Percentiles rank a stretch among this genome's conserved stretches.
phyloP scores from a whole-genome alignment of 495 filamentous ascomycete species.

The Neurospora sp. region DNA sequence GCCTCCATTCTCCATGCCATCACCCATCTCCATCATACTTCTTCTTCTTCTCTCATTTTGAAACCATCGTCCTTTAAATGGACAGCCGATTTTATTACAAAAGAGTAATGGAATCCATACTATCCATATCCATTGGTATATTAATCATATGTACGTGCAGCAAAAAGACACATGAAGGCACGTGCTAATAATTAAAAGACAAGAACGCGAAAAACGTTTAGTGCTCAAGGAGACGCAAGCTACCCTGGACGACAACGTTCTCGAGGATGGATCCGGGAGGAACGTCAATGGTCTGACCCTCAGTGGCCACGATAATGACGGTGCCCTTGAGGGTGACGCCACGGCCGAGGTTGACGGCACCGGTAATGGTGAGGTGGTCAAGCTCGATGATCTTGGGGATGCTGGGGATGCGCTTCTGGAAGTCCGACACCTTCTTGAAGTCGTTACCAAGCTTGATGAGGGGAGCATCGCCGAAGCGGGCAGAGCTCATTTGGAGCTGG shows the following conservation, averaged over 20 bases:
- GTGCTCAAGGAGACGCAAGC: conserved; percentile 88
- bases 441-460: conserved; percentile 97
- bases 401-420: conserved; percentile 92
- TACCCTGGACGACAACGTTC: conserved; percentile 98
- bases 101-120: background rate
- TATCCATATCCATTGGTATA: background rate
- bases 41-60: background rate
- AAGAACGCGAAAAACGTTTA: conserved; percentile 29
- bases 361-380: conserved; percentile 95
- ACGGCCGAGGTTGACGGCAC: conserved; percentile 89
- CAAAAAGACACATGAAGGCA: background rate
- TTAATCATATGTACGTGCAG: background rate
- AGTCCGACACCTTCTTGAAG: conserved; percentile 99
- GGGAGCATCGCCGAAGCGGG: conserved; percentile 94
- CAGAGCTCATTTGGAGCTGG: conserved; percentile 90
- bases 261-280: conserved; percentile 92
- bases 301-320: conserved; percentile 98
- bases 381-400: conserved; percentile 98
- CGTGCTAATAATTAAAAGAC: background rate
- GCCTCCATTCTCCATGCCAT: background rate
- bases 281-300: conserved; percentile 96
- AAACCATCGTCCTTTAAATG: background rate
- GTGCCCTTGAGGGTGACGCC: conserved; percentile 95
- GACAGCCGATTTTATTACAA: background rate
- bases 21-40: background rate